phyloP scores from a whole-genome alignment of 805 yeast species.

The Candida oleophila region DNA sequence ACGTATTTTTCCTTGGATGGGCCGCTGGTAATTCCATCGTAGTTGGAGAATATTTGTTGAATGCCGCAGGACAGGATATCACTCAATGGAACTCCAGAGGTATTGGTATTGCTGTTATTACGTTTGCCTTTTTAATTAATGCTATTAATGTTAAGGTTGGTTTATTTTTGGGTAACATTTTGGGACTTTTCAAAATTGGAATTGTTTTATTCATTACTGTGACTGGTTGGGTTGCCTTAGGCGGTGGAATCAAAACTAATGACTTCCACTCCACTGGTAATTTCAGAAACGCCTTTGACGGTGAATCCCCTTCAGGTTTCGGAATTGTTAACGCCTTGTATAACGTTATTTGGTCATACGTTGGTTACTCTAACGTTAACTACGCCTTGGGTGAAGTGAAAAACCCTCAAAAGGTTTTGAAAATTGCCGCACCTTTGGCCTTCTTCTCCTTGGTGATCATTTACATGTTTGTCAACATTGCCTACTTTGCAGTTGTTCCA shows the following conservation, averaged over 20 bases:
- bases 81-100: slow-evolving; percentile 78
- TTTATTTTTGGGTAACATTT: slow-evolving; percentile 55
- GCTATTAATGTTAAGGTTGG: slow-evolving; percentile 63
- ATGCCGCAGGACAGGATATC: slow-evolving; percentile 67
- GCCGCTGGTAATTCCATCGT: slow-evolving; percentile 83
- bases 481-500: slow-evolving; percentile 82
- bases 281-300: slow-evolving; percentile 57
- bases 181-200: slow-evolving; percentile 74
- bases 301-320: slow-evolving; percentile 55
- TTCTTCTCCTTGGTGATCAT: slow-evolving; percentile 58
- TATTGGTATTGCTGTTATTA: slow-evolving; percentile 70
- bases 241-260: slow-evolving; percentile 59
- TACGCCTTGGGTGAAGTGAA: slow-evolving; percentile 79
- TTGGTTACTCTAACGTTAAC: slow-evolving; percentile 81
- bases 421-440: slow-evolving; percentile 74
- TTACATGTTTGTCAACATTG: slow-evolving; percentile 74
- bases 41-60: slow-evolving; percentile 73
- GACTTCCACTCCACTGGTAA: slow-evolving; percentile 55
- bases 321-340: slow-evolving; percentile 75
- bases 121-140: slow-evolving; percentile 67
- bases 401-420: slow-evolving; percentile 69
- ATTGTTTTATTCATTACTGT: slow-evolving; percentile 67
- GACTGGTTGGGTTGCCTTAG: slow-evolving; percentile 82
- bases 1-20: slow-evolving; percentile 77
- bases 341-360: slow-evolving; percentile 81